Percentiles rank a stretch among this genome's conserved stretches.
These are phyloP conservation scores for Neurospora hispaniola DNA, from an alignment of 495 filamentous ascomycete genomes.

Conservation along the genomic window DNA sequence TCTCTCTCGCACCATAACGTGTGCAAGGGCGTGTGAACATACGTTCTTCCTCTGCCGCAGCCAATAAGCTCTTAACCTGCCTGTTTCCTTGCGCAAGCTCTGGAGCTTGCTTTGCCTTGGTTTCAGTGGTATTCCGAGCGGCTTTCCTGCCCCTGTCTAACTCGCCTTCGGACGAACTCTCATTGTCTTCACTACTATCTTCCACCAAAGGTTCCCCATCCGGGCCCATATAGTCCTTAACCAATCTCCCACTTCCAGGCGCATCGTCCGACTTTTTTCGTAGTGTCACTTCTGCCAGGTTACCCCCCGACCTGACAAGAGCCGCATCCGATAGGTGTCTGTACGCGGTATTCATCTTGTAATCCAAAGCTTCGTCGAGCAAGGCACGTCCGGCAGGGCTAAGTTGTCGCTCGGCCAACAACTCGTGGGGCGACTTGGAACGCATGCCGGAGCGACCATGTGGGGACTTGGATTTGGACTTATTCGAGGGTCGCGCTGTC, in stretches of 20 bases:
- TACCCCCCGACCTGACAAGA: conserved; percentile 44
- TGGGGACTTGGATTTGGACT: conserved; percentile 58
- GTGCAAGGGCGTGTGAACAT: conserved; percentile 27
- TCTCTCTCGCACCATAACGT: not conserved
- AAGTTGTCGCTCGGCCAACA: conserved; percentile 27
- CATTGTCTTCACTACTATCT: conserved; percentile 45
- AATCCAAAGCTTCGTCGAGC: conserved; percentile 39
- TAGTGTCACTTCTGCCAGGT: conserved; percentile 40
- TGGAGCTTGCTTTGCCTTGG: conserved; percentile 20
- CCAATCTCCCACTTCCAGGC: conserved; percentile 48
- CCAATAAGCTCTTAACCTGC: conserved; percentile 46
- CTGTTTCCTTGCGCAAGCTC: conserved; percentile 20
- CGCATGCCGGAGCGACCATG: conserved; percentile 41
- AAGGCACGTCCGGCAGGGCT: conserved; percentile 30
- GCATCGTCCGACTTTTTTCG: conserved; percentile 30
- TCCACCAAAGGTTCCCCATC: conserved; percentile 49
- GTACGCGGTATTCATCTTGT: conserved; percentile 51
- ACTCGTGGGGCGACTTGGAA: conserved; percentile 48
- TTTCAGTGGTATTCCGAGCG: conserved; percentile 13
- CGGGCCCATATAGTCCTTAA: conserved; percentile 57
- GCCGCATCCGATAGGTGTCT: conserved; percentile 56
- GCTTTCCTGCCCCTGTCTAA: conserved; percentile 39
- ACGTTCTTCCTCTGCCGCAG: conserved; percentile 71
- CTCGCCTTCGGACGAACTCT: conserved; percentile 40
- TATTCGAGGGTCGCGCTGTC: conserved; percentile 28